Evolutionary conservation across 768 basidiomycete species (phyloP).

Genomic region (Phaffia tasmanica): DNA sequence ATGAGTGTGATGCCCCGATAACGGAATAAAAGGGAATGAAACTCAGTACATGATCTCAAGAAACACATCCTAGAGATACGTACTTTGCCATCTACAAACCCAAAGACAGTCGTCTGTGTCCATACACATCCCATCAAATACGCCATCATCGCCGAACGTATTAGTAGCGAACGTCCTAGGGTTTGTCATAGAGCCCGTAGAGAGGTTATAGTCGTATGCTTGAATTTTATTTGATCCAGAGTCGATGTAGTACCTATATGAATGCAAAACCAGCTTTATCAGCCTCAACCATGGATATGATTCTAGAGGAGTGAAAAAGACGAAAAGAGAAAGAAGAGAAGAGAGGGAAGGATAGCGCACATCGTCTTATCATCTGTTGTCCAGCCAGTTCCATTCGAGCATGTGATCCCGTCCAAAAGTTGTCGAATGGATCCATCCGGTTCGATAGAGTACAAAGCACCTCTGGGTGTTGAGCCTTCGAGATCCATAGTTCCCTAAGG

Average conservation of each 20-base stretch:
- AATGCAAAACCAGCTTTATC: neutral
- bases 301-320: neutral
- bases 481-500: too few relatives aligned
- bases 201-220: slow-evolving; percentile 51
- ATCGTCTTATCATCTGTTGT: neutral
- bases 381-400: neutral
- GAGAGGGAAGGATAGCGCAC: neutral
- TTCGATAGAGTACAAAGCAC: too few relatives aligned
- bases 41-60: neutral
- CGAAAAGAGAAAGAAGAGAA: neutral
- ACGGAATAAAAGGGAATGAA: too few relatives aligned
- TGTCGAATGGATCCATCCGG: neutral
- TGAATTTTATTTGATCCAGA: slow-evolving; percentile 50
- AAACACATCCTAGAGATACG: neutral
- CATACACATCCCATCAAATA: slow-evolving; percentile 19
- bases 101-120: slow-evolving; percentile 10
- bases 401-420: neutral
- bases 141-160: neutral
- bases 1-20: too few relatives aligned
- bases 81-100: slow-evolving; percentile 20
- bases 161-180: slow-evolving; percentile 43
- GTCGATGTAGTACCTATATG: slow-evolving; percentile 56
- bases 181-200: slow-evolving; percentile 49
- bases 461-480: too few relatives aligned
- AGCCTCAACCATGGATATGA: too few relatives aligned